Base-by-base conservation (phyloP, 2,329 filamentous ascomycete genomes). In the Sarocladiaceae sp. region DNA sequence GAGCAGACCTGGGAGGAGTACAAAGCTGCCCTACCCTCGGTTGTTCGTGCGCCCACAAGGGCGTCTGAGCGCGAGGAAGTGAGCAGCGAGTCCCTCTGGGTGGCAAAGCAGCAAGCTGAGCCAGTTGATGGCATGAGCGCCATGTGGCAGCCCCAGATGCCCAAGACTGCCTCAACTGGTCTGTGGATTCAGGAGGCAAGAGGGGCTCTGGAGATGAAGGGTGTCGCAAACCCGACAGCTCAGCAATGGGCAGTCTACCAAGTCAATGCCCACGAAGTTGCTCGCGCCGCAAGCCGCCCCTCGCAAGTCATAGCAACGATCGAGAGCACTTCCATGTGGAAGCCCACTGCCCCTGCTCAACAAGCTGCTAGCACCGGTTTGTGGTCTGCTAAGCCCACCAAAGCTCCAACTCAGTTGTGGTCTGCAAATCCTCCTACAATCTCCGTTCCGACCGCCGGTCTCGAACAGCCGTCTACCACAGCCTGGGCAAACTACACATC, bases 151-250 rank as follows among this genome's bases (percentile, higher is more conserved):
- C 37, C 37, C 23, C 26, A 29, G 23, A 18, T 4, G n/a, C 11
- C 11, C n/a, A 9, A 18, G 15, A 21, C 6, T 18, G 13, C 19
- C 23, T 21, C 19, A 11, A 19, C 12, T 9, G 26, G 27, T 12
- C 33, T 39, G 15, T 45, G 21, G 43, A 21, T 13, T 45, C 34
- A 31, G 20, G 5, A 18, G 23, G 23, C 37, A 9, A 6, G 20
- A 15, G 13, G 12, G 24, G 19, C 10, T 11, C 4, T 27, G 37
- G 4, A 4, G 10, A 9, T 19, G 6, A 52, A 50, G 20, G 62
- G 62, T 42, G 55, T 66, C 6, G 56, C 61, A 18, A 63, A 71
- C 50, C 65, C 64, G 13, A 63, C 66, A 45, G 51, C 55, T 27
- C 48, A 52, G 15, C 57, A 52, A n/a, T 69, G 66, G 67, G 55